Evolutionary conservation across 1,284 basidiomycete species (phyloP), one percentile per base, ranked within the genome.

Genomic region (Cutaneotrichosporon mucoides): DNA sequence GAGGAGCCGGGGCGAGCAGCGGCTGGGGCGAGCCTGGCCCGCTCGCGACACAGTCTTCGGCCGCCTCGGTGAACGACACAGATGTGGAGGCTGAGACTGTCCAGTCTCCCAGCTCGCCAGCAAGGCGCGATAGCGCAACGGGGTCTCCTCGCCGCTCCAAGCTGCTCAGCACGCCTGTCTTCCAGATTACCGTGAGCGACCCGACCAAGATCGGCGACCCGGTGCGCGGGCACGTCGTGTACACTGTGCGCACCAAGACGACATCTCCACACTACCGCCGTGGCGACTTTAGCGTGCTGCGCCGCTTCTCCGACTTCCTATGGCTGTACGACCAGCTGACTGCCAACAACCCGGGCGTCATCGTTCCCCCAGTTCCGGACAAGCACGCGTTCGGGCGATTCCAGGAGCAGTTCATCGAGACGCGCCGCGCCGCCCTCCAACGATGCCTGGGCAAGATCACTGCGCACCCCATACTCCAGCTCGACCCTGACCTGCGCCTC

Each of bases 301-400:
- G 95, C 15, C 87, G 95, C 16, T 99, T 96, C 78, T 92, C 90
- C 16, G 96, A 99, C 77, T 99, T 99, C 73, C 83, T 97, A 16
- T 99, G 96, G 95, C 79, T 99, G 0, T 96, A 91, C 74, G 93
- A 95, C 69, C 87, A 88, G 0, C 83, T 99, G 1, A 88, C 88
- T 0, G 75, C 81, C 68, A 98, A 97, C 79, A 98, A 99, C 71
- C 94, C 96, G 1, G 96, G 95, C 4, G 92, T 98, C 5, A 89
- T 99, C 51, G 91, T 99, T 0, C 96, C 95, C 4, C 94, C 95
- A 0, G 90, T 91, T 1, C 95, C 95, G 0, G 95, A 95, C 77
- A 99, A 99, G 82, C 92, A 89, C 65, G 81, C 90, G 0, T 90
- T 96, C 68, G 91, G 81, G 66, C 84, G 94, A 15, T 97, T 97